Evolutionary conservation across 1,284 basidiomycete species (phyloP), one percentile per base, ranked within the genome.

Genomic region (Fomitopsis palustris): DNA sequence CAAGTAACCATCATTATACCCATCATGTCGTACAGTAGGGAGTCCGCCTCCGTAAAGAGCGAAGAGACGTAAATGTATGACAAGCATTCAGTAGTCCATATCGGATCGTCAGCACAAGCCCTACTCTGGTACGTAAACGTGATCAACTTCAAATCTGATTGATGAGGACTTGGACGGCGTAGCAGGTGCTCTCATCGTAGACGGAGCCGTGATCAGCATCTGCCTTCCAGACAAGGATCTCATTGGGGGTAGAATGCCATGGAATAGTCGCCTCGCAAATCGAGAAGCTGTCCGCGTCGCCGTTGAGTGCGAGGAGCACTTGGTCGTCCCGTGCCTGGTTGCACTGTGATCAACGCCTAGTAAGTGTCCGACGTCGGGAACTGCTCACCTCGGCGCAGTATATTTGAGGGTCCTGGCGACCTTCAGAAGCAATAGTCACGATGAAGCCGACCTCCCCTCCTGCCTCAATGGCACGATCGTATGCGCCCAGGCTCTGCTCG

Each of bases 141-240:
- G 16, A 37, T 14, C 8, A 14, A 14, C 8, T 3, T 37, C 35
- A 37, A 9, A 37, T 14, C 12, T 37, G 35, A 14, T 37, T 29
- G 45, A 47, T 25, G 16, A 17, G 21, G 5, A 47, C 45, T 1
- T 47, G 25, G 4, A 68, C 65, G n/a, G 38, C 25, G 39, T 62
- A 62, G 62, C 66, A 68, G 45, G 57, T 61, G 16, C 53, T 58
- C 43, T 56, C 63, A 55, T 57, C 49, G 61, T 68, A 68, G 49
- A 33, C 31, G 1, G 19, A 10, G 25, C 27, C 31, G 58, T 62
- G 62, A 12, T 61, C 56, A 10, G 60, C 54, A 27, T 57, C 56
- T 33, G 62, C 54, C 56, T 59, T 55, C 35, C 55, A 60, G 25
- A 55, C 54, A 8, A 55, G 54, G 31, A 47, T n/a, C 14, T 59